phyloP scores from a whole-genome alignment of 176 grass and related monocot species.

The Carex littledalei region DNA sequence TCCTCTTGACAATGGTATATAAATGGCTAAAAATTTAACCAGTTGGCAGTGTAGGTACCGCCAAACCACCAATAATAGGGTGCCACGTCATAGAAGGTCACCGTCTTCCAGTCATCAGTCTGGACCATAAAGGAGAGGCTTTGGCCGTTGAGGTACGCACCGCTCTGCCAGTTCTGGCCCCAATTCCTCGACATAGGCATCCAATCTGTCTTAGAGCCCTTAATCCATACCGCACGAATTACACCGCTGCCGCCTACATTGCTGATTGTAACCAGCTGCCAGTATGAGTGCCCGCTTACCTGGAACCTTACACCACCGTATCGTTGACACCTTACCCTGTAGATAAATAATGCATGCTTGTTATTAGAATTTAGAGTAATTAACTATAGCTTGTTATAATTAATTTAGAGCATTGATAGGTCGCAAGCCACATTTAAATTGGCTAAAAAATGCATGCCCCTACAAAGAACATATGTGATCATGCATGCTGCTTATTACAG shows the following conservation, averaged over 20 bases:
- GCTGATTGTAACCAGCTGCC: slow-evolving; percentile 29
- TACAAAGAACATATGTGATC: not conserved
- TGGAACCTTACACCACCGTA: slow-evolving; percentile 30
- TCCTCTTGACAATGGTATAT: not conserved
- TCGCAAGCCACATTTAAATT: not conserved
- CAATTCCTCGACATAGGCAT: slow-evolving; percentile 50
- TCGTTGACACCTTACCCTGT: slow-evolving; percentile 17
- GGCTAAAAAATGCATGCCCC: not conserved
- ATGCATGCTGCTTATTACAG: not conserved
- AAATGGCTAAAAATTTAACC: not conserved
- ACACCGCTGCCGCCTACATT: slow-evolving; percentile 37
- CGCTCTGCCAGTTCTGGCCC: slow-evolving; percentile 52
- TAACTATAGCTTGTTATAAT: not conserved
- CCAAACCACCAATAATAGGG: slow-evolving; percentile 14
- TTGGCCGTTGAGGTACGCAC: slow-evolving; percentile 35
- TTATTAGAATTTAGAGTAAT: not conserved
- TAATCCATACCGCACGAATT: slow-evolving; percentile 35
- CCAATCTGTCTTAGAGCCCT: slow-evolving; percentile 23
- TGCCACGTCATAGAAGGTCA: not conserved
- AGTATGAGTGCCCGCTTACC: slow-evolving; percentile 40
- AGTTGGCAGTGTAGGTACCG: not conserved
- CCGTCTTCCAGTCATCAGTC: not conserved
- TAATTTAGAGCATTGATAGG: not conserved
- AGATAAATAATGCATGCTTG: not conserved
- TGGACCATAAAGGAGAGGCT: slow-evolving; percentile 32